Conservation (phyloP, 805 yeast species). For the Kuraishia cidri region DNA sequence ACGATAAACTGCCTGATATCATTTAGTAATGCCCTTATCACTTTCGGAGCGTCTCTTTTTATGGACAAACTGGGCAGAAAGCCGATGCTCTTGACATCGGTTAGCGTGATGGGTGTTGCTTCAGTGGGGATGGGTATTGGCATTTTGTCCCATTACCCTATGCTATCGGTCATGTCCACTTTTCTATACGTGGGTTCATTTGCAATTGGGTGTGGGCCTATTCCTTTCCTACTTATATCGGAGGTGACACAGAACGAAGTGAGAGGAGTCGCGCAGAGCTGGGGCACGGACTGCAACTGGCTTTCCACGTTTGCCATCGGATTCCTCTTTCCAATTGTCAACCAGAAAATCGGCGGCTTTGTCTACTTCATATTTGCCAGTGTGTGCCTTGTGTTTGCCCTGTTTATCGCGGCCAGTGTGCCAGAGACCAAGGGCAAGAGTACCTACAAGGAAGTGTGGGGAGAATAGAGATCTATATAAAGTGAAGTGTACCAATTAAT, state of each 20-base stretch:
- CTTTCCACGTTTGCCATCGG: slow-evolving; percentile 79
- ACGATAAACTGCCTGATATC: slow-evolving; percentile 72
- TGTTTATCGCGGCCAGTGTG: slow-evolving; percentile 35
- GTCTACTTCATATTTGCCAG: slow-evolving; percentile 67
- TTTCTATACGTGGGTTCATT: slow-evolving; percentile 73
- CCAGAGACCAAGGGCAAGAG: slow-evolving; percentile 74
- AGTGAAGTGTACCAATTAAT: background rate
- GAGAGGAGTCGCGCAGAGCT: slow-evolving; percentile 82
- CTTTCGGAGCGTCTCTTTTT: slow-evolving; percentile 62
- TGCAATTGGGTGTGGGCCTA: slow-evolving; percentile 92
- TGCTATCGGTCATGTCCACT: slow-evolving; percentile 52
- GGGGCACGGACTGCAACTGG: slow-evolving; percentile 92
- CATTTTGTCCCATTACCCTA: slow-evolving; percentile 36
- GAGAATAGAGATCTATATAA: no score
- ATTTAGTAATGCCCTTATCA: slow-evolving; percentile 62
- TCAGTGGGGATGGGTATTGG: slow-evolving; percentile 61
- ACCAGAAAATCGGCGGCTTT: slow-evolving; percentile 60
- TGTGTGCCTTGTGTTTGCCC: slow-evolving; percentile 40
- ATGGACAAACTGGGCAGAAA: slow-evolving; percentile 75
- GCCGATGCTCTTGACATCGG: slow-evolving; percentile 60
- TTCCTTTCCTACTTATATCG: slow-evolving; percentile 81
- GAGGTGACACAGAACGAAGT: slow-evolving; percentile 83
- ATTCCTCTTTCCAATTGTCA: slow-evolving; percentile 67
- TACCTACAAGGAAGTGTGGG: slow-evolving; percentile 66
- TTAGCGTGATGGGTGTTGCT: slow-evolving; percentile 57